phyloP scores from a whole-genome alignment of 345 rosid genomes.

The Triadica sebifera region DNA sequence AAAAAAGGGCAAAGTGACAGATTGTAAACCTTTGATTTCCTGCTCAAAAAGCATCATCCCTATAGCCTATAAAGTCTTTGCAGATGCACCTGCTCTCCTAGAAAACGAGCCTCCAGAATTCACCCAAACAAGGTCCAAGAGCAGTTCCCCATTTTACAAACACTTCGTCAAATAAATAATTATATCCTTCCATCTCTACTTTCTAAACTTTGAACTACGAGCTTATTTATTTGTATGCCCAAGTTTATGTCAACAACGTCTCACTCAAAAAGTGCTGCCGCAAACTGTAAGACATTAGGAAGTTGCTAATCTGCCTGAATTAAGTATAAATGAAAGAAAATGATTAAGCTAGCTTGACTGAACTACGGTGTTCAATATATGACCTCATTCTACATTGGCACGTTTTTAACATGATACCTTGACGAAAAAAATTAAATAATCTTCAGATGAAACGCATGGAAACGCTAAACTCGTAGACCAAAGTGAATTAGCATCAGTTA shows the following conservation, averaged over 20 bases:
- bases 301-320: background rate
- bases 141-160: background rate
- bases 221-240: background rate
- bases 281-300: background rate
- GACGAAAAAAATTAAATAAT: background rate
- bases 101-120: background rate
- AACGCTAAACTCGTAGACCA: background rate
- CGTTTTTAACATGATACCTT: background rate
- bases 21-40: background rate
- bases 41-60: background rate
- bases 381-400: background rate
- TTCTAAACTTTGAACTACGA: slow-evolving; percentile 6
- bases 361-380: background rate
- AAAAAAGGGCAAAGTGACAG: too few relatives aligned
- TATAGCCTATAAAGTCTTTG: background rate
- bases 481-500: background rate
- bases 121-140: background rate
- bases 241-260: background rate
- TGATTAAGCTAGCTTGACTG: background rate
- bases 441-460: background rate
- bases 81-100: background rate
- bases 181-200: background rate
- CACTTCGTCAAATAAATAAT: background rate
- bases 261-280: background rate
- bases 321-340: background rate